Percentiles rank a stretch among this genome's conserved stretches.
phyloP scores from a whole-genome alignment of 805 yeast genomes.

The Metschnikowia noctiluminum region DNA sequence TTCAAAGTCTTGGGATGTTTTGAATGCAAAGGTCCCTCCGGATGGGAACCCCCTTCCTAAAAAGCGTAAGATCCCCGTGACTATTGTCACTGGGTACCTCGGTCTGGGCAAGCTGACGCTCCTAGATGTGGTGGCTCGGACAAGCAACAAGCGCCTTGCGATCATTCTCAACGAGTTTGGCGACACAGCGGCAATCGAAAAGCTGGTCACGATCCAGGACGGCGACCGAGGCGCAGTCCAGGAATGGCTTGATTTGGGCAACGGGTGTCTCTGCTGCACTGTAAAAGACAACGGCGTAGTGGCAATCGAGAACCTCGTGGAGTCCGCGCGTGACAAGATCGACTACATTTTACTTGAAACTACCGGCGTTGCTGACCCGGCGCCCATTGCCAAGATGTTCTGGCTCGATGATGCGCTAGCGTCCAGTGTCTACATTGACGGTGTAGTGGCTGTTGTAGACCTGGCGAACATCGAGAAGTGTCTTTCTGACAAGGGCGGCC shows the following conservation, averaged over 20 bases:
- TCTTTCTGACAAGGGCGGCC: constrained; percentile 70
- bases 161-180: constrained; percentile 92
- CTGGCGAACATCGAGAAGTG: constrained; percentile 60
- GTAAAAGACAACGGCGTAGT: constrained; percentile 93
- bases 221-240: constrained; percentile 52
- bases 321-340: constrained; percentile 63
- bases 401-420: constrained; percentile 92
- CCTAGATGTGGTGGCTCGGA: constrained; percentile 66
- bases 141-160: constrained; percentile 74
- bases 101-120: constrained; percentile 95
- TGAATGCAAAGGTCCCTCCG: no score
- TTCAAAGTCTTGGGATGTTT: no score
- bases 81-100: constrained; percentile 89
- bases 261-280: constrained; percentile 95
- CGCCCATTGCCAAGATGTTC: constrained; percentile 94
- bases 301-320: constrained; percentile 86
- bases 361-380: constrained; percentile 96
- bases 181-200: constrained; percentile 85
- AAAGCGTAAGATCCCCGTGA: constrained; percentile 56
- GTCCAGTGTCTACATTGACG: constrained; percentile 84
- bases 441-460: constrained; percentile 86
- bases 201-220: constrained; percentile 68
- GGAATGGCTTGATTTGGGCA: constrained; percentile 95
- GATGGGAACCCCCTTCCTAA: no score
- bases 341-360: constrained; percentile 94